Conservation (phyloP, 1,284 basidiomycete species). For the Ustilago lituana region DNA sequence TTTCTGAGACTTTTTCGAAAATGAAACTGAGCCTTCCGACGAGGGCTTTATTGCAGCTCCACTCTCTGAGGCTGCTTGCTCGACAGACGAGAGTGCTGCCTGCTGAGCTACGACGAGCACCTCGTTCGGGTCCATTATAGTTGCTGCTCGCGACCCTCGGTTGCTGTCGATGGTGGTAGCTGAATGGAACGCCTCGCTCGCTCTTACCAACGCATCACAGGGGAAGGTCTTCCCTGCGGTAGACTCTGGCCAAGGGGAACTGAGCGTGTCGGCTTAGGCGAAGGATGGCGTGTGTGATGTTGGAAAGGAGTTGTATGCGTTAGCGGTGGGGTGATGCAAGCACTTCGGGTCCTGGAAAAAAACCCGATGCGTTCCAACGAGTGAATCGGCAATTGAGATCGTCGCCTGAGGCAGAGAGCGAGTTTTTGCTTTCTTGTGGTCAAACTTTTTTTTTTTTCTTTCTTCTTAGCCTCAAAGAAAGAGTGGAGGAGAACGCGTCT, state of each 20-base stretch:
- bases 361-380: constrained; percentile 7
- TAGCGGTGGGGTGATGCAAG: too few relatives aligned
- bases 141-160: not conserved
- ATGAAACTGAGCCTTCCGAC: not conserved
- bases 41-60: not conserved
- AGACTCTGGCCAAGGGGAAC: too few relatives aligned
- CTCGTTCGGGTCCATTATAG: constrained; percentile 15
- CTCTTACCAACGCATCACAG: constrained; percentile 7
- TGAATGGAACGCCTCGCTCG: not conserved
- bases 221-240: not conserved
- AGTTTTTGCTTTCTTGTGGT: constrained; percentile 1
- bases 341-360: not conserved
- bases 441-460: constrained; percentile 17
- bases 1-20: not conserved
- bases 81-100: constrained; percentile 10
- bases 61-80: constrained; percentile 1
- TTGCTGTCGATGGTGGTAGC: constrained; percentile 1
- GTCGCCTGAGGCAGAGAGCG: too few relatives aligned
- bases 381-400: constrained; percentile 5
- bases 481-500: constrained; percentile 12
- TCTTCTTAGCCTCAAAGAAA: not conserved
- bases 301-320: not conserved
- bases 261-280: not conserved
- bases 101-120: constrained; percentile 16
- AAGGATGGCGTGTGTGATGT: not conserved